phyloP scores from a whole-genome alignment of 495 filamentous ascomycete species.

The Neurospora cerealis region DNA sequence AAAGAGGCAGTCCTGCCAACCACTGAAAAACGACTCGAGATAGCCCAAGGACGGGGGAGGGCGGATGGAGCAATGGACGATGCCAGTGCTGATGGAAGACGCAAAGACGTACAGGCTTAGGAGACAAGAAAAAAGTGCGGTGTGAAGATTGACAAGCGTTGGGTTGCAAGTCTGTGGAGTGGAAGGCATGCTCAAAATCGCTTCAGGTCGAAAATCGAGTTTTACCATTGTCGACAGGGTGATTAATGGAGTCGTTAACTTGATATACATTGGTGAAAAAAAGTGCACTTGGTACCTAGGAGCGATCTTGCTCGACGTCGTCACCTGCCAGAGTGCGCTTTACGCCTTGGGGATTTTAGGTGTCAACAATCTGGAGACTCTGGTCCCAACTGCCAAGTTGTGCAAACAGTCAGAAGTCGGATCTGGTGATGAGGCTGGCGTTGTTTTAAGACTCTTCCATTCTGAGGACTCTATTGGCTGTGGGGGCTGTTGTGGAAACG shows the following conservation, averaged over 20 bases:
- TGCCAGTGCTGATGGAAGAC: background rate
- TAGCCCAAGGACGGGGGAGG: slow-evolving; percentile 3
- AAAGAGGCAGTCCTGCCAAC: background rate
- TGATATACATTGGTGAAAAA: background rate
- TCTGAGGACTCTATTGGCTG: background rate
- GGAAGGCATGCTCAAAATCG: background rate
- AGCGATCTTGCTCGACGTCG: background rate
- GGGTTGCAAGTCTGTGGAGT: background rate
- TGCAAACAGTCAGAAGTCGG: background rate
- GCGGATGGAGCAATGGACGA: slow-evolving; percentile 2
- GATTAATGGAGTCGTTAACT: background rate
- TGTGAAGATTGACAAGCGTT: background rate
- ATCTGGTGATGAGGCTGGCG: background rate
- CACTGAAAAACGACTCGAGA: slow-evolving; percentile 2
- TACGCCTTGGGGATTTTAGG: background rate
- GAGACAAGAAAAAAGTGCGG: background rate
- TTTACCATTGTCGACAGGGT: background rate
- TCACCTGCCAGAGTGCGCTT: background rate
- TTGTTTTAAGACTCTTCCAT: background rate
- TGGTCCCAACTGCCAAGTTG: background rate
- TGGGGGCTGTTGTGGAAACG: background rate
- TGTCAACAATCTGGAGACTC: background rate
- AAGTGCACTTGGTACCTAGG: background rate
- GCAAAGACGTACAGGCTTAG: background rate
- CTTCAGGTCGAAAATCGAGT: background rate